phyloP scores from a whole-genome alignment of 1,139 yeast genomes.

The Saccharomyces hybrid region DNA sequence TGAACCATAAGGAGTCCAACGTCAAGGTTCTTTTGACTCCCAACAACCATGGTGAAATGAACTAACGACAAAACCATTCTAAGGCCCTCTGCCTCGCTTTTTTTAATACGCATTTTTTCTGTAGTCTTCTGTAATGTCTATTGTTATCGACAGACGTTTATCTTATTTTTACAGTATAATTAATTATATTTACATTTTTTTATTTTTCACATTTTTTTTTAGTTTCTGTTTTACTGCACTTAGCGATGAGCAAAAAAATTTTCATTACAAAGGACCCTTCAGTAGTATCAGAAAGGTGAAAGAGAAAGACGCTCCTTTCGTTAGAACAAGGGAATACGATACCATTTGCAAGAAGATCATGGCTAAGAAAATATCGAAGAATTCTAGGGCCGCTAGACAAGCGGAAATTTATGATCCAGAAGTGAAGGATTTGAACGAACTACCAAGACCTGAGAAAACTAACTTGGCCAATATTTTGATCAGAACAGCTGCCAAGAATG shows the following conservation, averaged over 20 bases:
- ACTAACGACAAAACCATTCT: not conserved
- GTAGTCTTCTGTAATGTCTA: not conserved
- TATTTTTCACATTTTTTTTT: not conserved
- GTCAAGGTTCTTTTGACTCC: slow-evolving; percentile 38
- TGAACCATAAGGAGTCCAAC: slow-evolving; percentile 40
- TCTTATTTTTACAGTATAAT: not conserved
- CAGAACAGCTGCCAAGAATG: slow-evolving; percentile 59
- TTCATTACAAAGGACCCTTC: not conserved
- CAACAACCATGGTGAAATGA: slow-evolving; percentile 20
- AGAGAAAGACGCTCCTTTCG: not conserved
- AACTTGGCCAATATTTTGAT: slow-evolving; percentile 58
- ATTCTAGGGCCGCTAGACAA: slow-evolving; percentile 72
- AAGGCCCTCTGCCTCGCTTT: not conserved
- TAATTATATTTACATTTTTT: not conserved
- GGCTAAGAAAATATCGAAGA: slow-evolving; percentile 47
- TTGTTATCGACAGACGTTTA: not conserved
- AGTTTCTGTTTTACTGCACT: not conserved
- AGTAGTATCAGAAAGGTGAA: not conserved
- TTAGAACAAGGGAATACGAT: not conserved
- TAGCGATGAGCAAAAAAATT: slow-evolving; percentile 1
- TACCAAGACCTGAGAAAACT: slow-evolving; percentile 53
- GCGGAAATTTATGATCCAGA: slow-evolving; percentile 44
- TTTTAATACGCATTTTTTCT: not conserved
- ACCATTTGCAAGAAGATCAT: slow-evolving; percentile 9
- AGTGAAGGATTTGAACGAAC: slow-evolving; percentile 41